Percentiles rank a stretch among this genome's conserved stretches.
These are phyloP conservation scores for Penicillium subrubescens DNA, from an alignment of 495 filamentous ascomycete species.

Conservation along the genomic window DNA sequence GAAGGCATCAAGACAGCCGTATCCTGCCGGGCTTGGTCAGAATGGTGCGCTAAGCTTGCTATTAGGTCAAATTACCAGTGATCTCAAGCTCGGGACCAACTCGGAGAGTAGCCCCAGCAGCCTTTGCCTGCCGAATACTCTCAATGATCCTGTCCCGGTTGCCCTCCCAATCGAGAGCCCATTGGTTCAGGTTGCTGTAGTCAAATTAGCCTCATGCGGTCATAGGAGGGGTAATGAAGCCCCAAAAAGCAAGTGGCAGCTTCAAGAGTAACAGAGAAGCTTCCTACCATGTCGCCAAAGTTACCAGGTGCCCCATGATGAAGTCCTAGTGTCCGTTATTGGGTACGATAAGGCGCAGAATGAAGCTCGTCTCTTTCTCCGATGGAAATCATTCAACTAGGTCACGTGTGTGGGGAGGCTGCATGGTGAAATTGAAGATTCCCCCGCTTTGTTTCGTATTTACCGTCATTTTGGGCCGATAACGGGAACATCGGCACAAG, in stretches of 20 bases:
- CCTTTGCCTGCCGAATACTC: slow-evolving; percentile 72
- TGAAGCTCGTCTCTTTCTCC: slow-evolving; percentile 1
- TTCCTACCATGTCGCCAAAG: slow-evolving; percentile 43
- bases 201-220: neutral
- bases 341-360: neutral
- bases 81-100: slow-evolving; percentile 77
- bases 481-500: slow-evolving; percentile 13
- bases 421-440: slow-evolving; percentile 4
- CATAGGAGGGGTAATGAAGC: slow-evolving; percentile 6
- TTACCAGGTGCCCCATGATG: slow-evolving; percentile 46
- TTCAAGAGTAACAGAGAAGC: neutral
- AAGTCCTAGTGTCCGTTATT: neutral
- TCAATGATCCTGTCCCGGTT: slow-evolving; percentile 76
- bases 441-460: slow-evolving; percentile 30
- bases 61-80: slow-evolving; percentile 33
- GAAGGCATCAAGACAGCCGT: slow-evolving; percentile 53
- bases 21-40: slow-evolving; percentile 50
- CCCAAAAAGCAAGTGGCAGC: neutral
- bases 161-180: slow-evolving; percentile 79
- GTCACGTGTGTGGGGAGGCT: slow-evolving; percentile 48
- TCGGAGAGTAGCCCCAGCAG: slow-evolving; percentile 66
- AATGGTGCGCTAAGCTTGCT: neutral
- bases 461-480: slow-evolving; percentile 10
- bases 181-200: slow-evolving; percentile 48
- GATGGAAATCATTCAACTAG: slow-evolving; percentile 5